Evolutionary conservation across 2,329 filamentous ascomycete species (phyloP).

Genomic region (Alternaria triticina): DNA sequence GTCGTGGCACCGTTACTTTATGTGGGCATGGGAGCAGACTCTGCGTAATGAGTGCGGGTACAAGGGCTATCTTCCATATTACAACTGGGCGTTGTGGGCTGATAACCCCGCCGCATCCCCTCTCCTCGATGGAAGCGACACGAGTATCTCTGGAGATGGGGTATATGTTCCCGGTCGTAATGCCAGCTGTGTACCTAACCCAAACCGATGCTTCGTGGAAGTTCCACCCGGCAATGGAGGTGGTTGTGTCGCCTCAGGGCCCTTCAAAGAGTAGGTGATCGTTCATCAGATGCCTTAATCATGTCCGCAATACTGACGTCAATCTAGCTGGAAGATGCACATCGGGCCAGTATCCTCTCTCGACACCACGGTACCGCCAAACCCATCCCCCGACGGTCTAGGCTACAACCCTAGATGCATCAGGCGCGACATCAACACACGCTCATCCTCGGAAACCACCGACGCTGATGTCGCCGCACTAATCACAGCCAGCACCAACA

Average conservation of each 20-base stretch:
- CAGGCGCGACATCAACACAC: conserved; percentile 42
- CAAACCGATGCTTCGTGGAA: neutral
- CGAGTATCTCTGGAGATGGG: conserved; percentile 5
- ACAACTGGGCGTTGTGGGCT: conserved; percentile 8
- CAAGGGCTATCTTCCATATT: conserved; percentile 5
- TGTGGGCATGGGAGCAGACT: conserved; percentile 50
- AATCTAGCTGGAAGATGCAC: conserved; percentile 41
- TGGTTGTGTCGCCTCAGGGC: conserved; percentile 60
- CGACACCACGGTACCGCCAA: conserved; percentile 30
- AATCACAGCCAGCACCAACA: conserved; percentile 26
- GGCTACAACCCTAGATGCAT: conserved; percentile 47
- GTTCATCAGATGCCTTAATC: neutral
- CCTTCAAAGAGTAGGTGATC: conserved; percentile 53
- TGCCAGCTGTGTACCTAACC: neutral
- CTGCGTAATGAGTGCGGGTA: conserved; percentile 48
- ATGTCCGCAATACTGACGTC: neutral
- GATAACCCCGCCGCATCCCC: conserved; percentile 1
- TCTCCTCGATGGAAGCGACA: conserved; percentile 5
- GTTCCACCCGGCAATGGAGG: conserved; percentile 56
- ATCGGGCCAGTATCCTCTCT: conserved; percentile 56
- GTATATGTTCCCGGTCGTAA: conserved; percentile 1
- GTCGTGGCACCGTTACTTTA: conserved; percentile 51
- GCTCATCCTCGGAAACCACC: conserved; percentile 27
- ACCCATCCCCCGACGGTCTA: conserved; percentile 34
- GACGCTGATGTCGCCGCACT: conserved; percentile 30